Percentiles rank a stretch among this genome's conserved stretches.
Evolutionary conservation across 768 basidiomycete species (phyloP).

Genomic region (Clathrus columnatus): DNA sequence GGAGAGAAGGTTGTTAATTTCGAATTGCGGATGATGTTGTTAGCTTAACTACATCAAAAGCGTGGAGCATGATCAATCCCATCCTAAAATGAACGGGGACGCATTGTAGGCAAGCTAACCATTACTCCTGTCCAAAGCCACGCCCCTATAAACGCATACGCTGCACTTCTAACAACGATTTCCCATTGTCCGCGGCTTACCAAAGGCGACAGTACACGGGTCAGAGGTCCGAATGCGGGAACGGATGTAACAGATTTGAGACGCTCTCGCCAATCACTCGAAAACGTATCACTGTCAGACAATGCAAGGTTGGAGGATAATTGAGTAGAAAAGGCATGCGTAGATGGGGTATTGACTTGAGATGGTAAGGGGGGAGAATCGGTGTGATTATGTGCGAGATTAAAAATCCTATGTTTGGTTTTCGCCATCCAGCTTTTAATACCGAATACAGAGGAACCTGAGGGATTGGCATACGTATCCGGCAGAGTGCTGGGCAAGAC

Average conservation of each 20-base stretch:
- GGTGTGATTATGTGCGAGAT: too few relatives aligned
- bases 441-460: too few relatives aligned
- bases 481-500: too few relatives aligned
- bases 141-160: slow-evolving; percentile 33
- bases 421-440: too few relatives aligned
- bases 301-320: not conserved
- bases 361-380: too few relatives aligned
- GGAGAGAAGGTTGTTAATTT: not conserved
- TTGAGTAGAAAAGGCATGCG: not conserved
- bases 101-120: slow-evolving; percentile 1
- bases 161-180: slow-evolving; percentile 56
- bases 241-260: slow-evolving; percentile 28
- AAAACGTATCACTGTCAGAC: not conserved
- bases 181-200: slow-evolving; percentile 81
- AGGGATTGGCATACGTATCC: too few relatives aligned
- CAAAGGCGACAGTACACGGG: slow-evolving; percentile 57
- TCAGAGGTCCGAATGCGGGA: slow-evolving; percentile 68
- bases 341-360: not conserved
- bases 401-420: too few relatives aligned
- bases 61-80: too few relatives aligned
- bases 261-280: not conserved
- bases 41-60: too few relatives aligned
- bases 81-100: too few relatives aligned
- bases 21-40: too few relatives aligned
- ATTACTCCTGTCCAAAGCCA: slow-evolving; percentile 3